phyloP scores from a whole-genome alignment of 1,284 basidiomycete species.

The Microbotryum scabiosae region DNA sequence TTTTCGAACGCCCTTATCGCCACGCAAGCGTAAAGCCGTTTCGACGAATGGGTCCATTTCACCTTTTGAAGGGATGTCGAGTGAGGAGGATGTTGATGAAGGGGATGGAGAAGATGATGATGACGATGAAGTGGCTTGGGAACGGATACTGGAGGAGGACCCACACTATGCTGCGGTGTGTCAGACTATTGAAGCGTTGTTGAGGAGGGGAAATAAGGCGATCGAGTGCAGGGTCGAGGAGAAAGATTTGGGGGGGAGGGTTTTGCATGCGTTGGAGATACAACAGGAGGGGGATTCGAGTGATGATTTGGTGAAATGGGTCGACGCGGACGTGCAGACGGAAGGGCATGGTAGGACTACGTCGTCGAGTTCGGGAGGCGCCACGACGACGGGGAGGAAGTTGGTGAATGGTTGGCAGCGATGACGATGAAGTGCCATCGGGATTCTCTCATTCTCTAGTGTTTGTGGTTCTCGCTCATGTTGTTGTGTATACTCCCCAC shows the following conservation, averaged over 20 bases:
- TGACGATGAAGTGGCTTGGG: slow-evolving; percentile 21
- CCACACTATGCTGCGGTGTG: slow-evolving; percentile 26
- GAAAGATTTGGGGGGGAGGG: slow-evolving; percentile 8
- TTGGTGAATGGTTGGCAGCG: too few species aligned
- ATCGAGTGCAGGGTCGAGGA: slow-evolving; percentile 16
- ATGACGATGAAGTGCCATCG: too few species aligned
- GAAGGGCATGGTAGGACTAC: not conserved
- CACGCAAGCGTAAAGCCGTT: not conserved
- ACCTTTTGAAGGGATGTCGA: slow-evolving; percentile 1
- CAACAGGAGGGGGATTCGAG: slow-evolving; percentile 7
- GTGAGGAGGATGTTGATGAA: slow-evolving; percentile 5
- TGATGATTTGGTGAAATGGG: too few species aligned
- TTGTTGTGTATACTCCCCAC: too few species aligned
- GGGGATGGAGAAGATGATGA: not conserved
- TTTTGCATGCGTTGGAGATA: slow-evolving; percentile 14
- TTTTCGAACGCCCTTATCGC: not conserved
- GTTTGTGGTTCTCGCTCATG: too few species aligned
- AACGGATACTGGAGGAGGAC: slow-evolving; percentile 30
- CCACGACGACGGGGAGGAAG: too few species aligned
- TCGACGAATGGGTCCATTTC: not conserved
- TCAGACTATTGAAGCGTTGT: slow-evolving; percentile 24
- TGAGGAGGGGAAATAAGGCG: slow-evolving; percentile 25
- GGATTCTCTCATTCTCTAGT: too few species aligned
- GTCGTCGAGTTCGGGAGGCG: too few species aligned
- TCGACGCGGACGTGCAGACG: not conserved